A percentile compares a stretch with the other conserved stretches of the same genome.
Evolutionary conservation across 140 eudicot genomes (phyloP).

Genomic region (Oenanthe javanica): DNA sequence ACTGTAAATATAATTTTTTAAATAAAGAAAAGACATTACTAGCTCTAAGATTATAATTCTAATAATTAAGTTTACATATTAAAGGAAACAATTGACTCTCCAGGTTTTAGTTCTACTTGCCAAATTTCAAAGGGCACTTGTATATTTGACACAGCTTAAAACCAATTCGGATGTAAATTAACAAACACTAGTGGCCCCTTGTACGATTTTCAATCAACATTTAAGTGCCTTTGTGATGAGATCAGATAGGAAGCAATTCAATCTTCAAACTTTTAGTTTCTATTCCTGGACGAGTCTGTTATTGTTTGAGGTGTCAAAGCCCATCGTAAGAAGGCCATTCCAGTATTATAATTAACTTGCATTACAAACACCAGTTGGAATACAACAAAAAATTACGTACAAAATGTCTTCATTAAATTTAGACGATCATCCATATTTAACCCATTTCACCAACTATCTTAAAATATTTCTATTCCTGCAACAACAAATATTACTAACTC

Average conservation of each 20-base stretch:
- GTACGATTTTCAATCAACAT: background rate
- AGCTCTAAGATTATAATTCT: background rate
- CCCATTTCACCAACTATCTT: background rate
- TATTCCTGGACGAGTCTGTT: background rate
- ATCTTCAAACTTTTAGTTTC: background rate
- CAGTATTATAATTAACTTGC: background rate
- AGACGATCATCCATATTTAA: background rate
- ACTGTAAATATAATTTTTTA: background rate
- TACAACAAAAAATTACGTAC: background rate
- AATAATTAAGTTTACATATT: background rate
- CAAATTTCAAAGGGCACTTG: background rate
- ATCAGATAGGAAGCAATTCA: background rate
- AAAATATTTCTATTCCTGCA: background rate
- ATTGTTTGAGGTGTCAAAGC: background rate
- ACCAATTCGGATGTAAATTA: background rate
- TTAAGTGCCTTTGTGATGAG: background rate
- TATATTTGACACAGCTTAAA: background rate
- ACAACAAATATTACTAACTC: slow-evolving; percentile 23
- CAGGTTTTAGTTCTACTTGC: background rate
- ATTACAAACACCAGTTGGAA: background rate
- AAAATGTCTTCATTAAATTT: background rate
- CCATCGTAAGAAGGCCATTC: background rate
- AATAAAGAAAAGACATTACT: background rate
- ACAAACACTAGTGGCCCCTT: background rate
- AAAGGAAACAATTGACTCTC: background rate